Evolutionary conservation across 2,329 filamentous ascomycete species (phyloP).

Genomic region (Cadophora malorum): DNA sequence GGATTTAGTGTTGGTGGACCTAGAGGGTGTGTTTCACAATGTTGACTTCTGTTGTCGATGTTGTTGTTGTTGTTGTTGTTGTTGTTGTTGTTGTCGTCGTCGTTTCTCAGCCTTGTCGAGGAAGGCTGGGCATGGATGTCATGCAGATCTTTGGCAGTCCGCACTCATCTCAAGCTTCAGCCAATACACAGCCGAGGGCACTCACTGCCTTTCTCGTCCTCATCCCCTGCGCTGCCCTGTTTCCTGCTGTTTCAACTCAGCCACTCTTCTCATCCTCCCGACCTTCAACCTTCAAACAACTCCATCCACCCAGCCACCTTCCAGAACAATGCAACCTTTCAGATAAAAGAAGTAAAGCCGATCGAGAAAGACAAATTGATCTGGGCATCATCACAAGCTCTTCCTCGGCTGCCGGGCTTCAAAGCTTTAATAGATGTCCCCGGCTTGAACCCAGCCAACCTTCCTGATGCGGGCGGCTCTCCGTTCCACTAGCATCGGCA

Average conservation of each 20-base stretch:
- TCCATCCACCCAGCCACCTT: not conserved
- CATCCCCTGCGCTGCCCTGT: not conserved
- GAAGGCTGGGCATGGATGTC: not conserved
- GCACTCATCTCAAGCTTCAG: not conserved
- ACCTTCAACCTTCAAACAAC: conserved; percentile 4
- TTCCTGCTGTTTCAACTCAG: conserved; percentile 1
- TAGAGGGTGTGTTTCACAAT: not conserved
- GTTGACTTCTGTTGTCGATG: not conserved
- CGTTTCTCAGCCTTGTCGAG: not conserved
- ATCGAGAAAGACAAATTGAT: too few relatives aligned
- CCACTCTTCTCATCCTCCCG: not conserved
- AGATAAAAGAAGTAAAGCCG: not conserved
- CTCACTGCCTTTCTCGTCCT: too few relatives aligned
- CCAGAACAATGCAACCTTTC: conserved; percentile 1
- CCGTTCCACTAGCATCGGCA: conserved; percentile 18
- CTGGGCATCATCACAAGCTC: conserved; percentile 4
- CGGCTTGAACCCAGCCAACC: conserved; percentile 3
- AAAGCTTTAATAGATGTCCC: conserved; percentile 11
- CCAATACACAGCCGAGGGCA: too few relatives aligned
- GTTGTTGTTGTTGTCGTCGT: not conserved
- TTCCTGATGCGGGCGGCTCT: conserved; percentile 4
- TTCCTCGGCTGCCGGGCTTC: not conserved
- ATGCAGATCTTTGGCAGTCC: not conserved
- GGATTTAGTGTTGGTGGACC: not conserved
- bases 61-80: not conserved